A percentile compares a stretch with the other conserved stretches of the same genome.
Evolutionary conservation across 2,329 filamentous ascomycete species (phyloP).

Genomic region (Sclerotinia minor): DNA sequence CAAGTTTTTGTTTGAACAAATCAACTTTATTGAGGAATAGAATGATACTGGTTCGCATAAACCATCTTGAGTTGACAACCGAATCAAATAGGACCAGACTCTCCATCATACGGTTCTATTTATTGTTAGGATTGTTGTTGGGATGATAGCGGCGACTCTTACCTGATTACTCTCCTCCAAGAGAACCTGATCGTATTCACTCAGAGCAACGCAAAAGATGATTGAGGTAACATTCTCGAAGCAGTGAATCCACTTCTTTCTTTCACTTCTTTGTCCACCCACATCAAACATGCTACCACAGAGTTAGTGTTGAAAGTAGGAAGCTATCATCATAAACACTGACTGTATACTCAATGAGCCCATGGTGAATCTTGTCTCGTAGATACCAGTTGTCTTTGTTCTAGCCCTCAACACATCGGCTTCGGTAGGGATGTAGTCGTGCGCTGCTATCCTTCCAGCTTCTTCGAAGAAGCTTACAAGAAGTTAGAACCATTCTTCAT

Average conservation of each 20-base stretch:
- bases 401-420: slow-evolving; percentile 92
- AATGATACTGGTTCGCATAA: slow-evolving; percentile 98
- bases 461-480: slow-evolving; percentile 91
- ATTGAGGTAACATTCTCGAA: slow-evolving; percentile 99
- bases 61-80: slow-evolving; percentile 98
- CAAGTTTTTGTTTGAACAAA: slow-evolving; percentile 93
- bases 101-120: slow-evolving; percentile 98
- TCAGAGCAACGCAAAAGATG: slow-evolving; percentile 97
- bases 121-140: slow-evolving; percentile 29
- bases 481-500: slow-evolving; percentile 28
- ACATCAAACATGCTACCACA: slow-evolving; percentile 92
- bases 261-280: slow-evolving; percentile 91
- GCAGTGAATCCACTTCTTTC: slow-evolving; percentile 99
- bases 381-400: slow-evolving; percentile 98
- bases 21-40: slow-evolving; percentile 99
- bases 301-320: slow-evolving; percentile 30
- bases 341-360: slow-evolving; percentile 98
- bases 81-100: slow-evolving; percentile 95
- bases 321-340: slow-evolving; percentile 43
- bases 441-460: slow-evolving; percentile 76
- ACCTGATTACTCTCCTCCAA: slow-evolving; percentile 97
- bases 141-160: slow-evolving; percentile 41
- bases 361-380: slow-evolving; percentile 98
- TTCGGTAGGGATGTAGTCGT: slow-evolving; percentile 88
- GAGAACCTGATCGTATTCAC: slow-evolving; percentile 96